Evolutionary conservation across 345 rosid species (phyloP).

Genomic region (Ceriops decandra): DNA sequence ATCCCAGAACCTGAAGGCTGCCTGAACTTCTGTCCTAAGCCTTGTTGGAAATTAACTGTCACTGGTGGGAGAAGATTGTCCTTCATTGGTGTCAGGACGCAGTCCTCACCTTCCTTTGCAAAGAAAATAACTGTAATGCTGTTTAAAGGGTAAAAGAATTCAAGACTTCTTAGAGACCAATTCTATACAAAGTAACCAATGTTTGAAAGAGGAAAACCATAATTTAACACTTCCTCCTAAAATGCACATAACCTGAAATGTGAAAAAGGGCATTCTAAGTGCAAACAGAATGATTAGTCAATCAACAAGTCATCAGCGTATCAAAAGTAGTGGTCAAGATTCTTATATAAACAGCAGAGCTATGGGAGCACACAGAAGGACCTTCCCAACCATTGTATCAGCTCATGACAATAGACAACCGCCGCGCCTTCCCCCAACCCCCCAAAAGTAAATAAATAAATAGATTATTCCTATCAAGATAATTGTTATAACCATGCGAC

Average conservation of each 20-base stretch:
- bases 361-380: no score
- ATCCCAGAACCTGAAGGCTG: constrained; percentile 84
- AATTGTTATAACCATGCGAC: no score
- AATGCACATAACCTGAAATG: not conserved
- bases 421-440: no score
- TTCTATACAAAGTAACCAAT: no score
- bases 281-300: not conserved
- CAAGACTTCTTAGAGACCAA: constrained; percentile 3
- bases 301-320: not conserved
- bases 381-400: no score
- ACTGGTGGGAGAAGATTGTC: constrained; percentile 60
- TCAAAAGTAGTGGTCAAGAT: no score
- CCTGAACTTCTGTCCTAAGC: constrained; percentile 91
- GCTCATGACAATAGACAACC: no score
- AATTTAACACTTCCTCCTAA: not conserved
- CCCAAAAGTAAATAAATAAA: no score
- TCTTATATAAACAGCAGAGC: no score
- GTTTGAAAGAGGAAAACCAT: not conserved
- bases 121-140: constrained; percentile 83
- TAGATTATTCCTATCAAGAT: no score
- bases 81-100: constrained; percentile 57
- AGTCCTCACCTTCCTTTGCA: constrained; percentile 77
- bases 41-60: constrained; percentile 60
- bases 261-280: not conserved
- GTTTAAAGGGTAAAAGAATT: constrained; percentile 21